Conservation (phyloP, 805 yeast genomes). For the Kodamaea lidongshanica region DNA sequence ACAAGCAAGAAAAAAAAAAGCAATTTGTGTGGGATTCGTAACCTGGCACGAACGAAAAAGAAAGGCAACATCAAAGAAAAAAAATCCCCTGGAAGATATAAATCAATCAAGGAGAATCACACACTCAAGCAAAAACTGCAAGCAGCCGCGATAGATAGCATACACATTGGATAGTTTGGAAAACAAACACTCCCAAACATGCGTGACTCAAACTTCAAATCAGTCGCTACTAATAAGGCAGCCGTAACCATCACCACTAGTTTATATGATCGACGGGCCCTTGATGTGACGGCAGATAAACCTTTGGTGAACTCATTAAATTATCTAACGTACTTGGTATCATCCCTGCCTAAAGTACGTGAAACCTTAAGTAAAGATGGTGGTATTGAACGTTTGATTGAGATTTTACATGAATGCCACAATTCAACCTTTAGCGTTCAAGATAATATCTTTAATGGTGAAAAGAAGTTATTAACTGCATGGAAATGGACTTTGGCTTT, state of each 20-base stretch:
- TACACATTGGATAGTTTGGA: too few species aligned
- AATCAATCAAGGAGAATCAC: too few species aligned
- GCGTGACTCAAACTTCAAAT: slow-evolving; percentile 87
- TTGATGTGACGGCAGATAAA: slow-evolving; percentile 82
- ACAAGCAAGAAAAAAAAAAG: too few species aligned
- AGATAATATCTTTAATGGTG: slow-evolving; percentile 31
- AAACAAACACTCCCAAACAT: slow-evolving; percentile 30
- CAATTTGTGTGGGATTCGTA: too few species aligned
- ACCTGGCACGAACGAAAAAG: too few species aligned
- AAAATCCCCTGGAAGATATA: too few species aligned
- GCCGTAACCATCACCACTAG: slow-evolving; percentile 88
- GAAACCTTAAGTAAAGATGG: slow-evolving; percentile 89
- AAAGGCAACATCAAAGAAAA: too few species aligned
- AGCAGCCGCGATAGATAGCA: too few species aligned
- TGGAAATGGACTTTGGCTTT: slow-evolving; percentile 97
- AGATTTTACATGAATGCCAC: slow-evolving; percentile 77
- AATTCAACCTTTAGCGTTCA: slow-evolving; percentile 24
- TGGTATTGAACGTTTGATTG: slow-evolving; percentile 82
- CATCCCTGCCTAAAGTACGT: slow-evolving; percentile 81
- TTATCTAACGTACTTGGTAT: slow-evolving; percentile 80
- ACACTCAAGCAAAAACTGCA: too few species aligned
- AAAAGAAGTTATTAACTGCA: slow-evolving; percentile 55
- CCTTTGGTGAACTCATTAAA: slow-evolving; percentile 90
- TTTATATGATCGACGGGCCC: slow-evolving; percentile 84
- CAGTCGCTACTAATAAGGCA: slow-evolving; percentile 75